Conservation (phyloP, 352 stramenopile genomes). For the Globisporangium carolinianum region DNA sequence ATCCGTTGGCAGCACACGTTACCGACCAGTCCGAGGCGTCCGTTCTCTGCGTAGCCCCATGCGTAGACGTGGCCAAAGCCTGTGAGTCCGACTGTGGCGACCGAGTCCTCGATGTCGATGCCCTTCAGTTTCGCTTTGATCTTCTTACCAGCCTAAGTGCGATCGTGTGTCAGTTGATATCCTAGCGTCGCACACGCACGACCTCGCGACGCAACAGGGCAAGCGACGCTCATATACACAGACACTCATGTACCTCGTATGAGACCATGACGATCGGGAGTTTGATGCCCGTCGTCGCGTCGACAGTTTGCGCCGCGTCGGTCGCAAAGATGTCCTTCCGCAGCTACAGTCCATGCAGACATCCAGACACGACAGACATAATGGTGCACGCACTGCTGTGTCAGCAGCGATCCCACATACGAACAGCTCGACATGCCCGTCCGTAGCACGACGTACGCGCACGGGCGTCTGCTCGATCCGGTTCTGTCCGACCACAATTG, state of each 20-base stretch:
- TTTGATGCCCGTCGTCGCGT: conserved; percentile 36
- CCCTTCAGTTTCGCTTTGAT: conserved; percentile 40
- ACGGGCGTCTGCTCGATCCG: conserved; percentile 37
- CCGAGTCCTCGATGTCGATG: conserved; percentile 37
- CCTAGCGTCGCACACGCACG: too few relatives aligned
- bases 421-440: not conserved
- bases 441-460: conserved; percentile 21
- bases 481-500: conserved; percentile 57
- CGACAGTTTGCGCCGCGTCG: conserved; percentile 24
- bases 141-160: conserved; percentile 21
- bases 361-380: not conserved
- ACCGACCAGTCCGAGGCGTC: conserved; percentile 49
- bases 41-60: conserved; percentile 63
- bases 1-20: not conserved
- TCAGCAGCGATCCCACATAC: not conserved
- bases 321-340: conserved; percentile 35
- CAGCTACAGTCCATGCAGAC: conserved; percentile 22
- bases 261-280: conserved; percentile 58
- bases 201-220: too few relatives aligned
- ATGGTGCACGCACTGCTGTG: too few relatives aligned
- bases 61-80: conserved; percentile 49
- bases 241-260: conserved; percentile 25
- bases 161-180: too few relatives aligned
- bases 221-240: not conserved
- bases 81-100: conserved; percentile 31